Evolutionary conservation across 345 rosid genomes (phyloP).

Genomic region (Populus euphratica): DNA sequence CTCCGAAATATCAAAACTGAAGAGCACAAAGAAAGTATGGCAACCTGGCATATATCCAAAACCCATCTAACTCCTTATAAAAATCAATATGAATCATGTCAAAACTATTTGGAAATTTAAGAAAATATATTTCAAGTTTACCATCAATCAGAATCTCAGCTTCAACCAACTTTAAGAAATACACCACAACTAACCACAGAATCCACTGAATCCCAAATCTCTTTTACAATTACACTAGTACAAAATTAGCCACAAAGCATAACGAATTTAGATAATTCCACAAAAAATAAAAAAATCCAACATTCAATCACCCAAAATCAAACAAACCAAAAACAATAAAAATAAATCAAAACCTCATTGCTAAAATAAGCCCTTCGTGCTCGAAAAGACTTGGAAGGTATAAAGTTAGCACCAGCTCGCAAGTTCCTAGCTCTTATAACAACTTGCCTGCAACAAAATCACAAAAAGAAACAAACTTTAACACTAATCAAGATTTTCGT

Average conservation of each 20-base stretch:
- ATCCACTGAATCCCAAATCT: background rate
- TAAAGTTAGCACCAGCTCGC: conserved; percentile 81
- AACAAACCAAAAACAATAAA: background rate
- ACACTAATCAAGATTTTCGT: background rate
- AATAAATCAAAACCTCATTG: conserved; percentile 61
- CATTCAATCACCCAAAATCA: background rate
- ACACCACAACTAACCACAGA: background rate
- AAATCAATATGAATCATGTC: background rate
- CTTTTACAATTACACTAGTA: background rate
- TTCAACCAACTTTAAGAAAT: background rate
- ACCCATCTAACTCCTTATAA: background rate
- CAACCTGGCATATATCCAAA: background rate
- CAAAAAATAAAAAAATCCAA: background rate
- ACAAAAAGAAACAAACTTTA: conserved; percentile 1
- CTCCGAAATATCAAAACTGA: background rate
- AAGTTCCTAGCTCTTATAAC: conserved; percentile 82
- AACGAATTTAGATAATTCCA: background rate
- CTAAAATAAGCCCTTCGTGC: conserved; percentile 73
- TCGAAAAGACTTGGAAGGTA: conserved; percentile 80
- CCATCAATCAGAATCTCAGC: background rate
- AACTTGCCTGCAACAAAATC: conserved; percentile 54
- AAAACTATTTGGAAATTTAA: background rate
- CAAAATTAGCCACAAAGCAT: background rate
- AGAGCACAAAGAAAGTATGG: background rate
- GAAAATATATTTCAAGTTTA: background rate